Evolutionary conservation across 2,329 filamentous ascomycete genomes (phyloP), one percentile per base, ranked within the genome.

Genomic region (Clarireedia hainanense): DNA sequence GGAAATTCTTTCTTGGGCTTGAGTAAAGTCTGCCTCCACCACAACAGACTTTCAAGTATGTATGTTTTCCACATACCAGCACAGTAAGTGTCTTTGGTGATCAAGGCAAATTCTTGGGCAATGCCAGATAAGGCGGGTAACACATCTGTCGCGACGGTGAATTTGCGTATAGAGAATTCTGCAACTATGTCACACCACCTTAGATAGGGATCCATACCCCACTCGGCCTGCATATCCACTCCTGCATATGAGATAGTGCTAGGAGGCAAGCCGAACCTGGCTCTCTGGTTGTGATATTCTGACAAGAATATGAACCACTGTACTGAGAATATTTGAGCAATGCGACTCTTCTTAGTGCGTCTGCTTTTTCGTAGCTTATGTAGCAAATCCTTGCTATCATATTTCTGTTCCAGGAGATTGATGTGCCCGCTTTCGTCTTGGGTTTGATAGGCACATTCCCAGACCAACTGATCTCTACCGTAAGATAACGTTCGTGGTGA

Each of bases 321-420:
- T 10, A 55, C 15, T 23, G 24, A 37, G 24, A 57, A 42, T 23
- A 9, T 40, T 27, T 57, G 51, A n/a, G 40, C 26, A 9, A 30
- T 34, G 20, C 45, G 45, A 50, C 45, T 43, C 5, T 24, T 27
- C 43, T n/a, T 52, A 4, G 34, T 58, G 1, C 17, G 39, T 42
- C 50, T 43, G 27, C 39, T 57, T 36, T 58, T 58, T 12, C 53
- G 47, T 27, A 39, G 15, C 23, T 52, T 56, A 45, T 58, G 53
- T 7, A 58, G 20, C 6, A 58, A 43, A 47, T 58, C 57, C 40
- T 58, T 58, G 39, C 54, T 57, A 36, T 57, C 57, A 23, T 52
- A 58, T 6, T 52, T 43, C n/a, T 58, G 57, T 30, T 57, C 57
- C 37, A 58, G 23, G 20, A 58, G 6, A 5, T 42, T 47, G 27